Base-by-base conservation (phyloP, 164 flowering plant species). In the Amborella trichopoda region DNA sequence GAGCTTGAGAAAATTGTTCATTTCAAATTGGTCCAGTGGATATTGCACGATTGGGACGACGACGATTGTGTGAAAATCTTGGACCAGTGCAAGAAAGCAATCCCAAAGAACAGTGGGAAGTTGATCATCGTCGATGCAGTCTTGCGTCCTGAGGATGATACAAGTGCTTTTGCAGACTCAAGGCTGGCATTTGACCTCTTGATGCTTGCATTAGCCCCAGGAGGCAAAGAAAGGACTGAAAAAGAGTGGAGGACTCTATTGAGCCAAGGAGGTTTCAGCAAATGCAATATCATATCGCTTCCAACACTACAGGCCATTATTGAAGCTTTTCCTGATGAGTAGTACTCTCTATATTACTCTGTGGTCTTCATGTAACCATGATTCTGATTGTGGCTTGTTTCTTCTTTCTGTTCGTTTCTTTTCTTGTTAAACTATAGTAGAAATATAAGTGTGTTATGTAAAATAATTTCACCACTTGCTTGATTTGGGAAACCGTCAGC, bases 21-120 rank as follows among this genome's bases (percentile, higher is more conserved):
- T n/a, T n/a, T n/a, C n/a, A n/a, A n/a, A n/a, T 22, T 18, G 34
- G 41, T 66, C 41, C 67, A 85, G 88, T 83, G 94, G 94, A 81
- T 83, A 34, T 76, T 81, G 25, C 96, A 81, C 23, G 91, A 88
- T 19, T 88, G 94, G 96, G 84, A 86, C 51, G 96, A 88, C 13
- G 82, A 69, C 24, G 82, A 84, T 50, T 80, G 91, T 70, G 5
- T 57, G 46, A 79, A 76, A 44, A 63, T 84, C 22, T 61, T 88
- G 72, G 80, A 68, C 65, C 83, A 77, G 21, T 84, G 91, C 58
- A 67, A 81, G 28, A 68, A 65, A 5, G 78, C 96, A 0, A 65
- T 88, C 26, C 91, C 89, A 5, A 54, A 58, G 3, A 55, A 74
- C 2, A 28, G 34, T 6, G 91, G 96, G 28, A 87, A 87, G 50